phyloP scores from a whole-genome alignment of 176 grass and related monocot species.

The Dactylis glomerata region DNA sequence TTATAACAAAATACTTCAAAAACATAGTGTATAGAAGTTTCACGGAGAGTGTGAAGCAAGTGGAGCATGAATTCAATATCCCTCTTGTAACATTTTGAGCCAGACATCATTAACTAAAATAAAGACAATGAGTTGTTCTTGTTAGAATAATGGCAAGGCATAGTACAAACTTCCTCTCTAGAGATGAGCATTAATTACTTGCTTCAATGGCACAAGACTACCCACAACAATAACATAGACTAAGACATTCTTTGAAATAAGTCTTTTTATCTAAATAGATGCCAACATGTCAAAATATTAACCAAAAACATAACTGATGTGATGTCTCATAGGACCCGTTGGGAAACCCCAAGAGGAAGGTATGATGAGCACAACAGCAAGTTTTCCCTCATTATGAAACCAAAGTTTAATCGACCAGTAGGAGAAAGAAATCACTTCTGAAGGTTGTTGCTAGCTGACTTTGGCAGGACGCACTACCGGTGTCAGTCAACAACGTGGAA shows the following conservation, averaged over 20 bases:
- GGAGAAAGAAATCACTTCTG: too few relatives aligned
- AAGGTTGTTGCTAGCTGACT: too few relatives aligned
- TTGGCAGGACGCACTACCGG: too few relatives aligned
- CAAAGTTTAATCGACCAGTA: too few relatives aligned
- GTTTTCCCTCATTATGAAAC: too few relatives aligned
- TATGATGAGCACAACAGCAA: too few relatives aligned
- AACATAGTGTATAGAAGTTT: background rate
- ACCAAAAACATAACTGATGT: background rate
- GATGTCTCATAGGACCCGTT: too few relatives aligned
- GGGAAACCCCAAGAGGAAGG: too few relatives aligned
- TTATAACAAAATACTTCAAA: background rate
- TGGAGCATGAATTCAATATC: background rate
- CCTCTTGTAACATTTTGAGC: background rate
- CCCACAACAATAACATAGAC: background rate
- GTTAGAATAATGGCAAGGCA: background rate
- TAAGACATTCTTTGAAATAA: background rate
- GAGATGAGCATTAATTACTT: background rate
- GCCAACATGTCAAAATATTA: background rate
- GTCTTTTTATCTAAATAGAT: too few relatives aligned
- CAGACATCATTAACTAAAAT: background rate
- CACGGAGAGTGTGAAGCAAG: background rate
- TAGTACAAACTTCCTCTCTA: background rate
- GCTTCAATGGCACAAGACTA: background rate
- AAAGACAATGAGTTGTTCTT: background rate
- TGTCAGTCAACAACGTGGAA: too few relatives aligned